Evolutionary conservation across 192 early-diverging fungal species (phyloP).

Genomic region (Backusella morwellensis): DNA sequence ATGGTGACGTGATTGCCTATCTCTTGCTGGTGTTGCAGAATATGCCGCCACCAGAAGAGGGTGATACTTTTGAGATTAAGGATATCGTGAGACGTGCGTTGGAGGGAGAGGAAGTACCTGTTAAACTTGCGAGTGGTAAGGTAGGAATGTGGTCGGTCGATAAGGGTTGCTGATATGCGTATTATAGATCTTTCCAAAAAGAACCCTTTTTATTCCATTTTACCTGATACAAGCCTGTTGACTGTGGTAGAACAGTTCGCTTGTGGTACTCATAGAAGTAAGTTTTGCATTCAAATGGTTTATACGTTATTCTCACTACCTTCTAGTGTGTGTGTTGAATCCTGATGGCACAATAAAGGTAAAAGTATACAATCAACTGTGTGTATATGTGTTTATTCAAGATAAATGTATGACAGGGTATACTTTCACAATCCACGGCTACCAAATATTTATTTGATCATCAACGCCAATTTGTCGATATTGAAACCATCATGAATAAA

Average conservation of each 20-base stretch:
- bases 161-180: background rate
- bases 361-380: too few relatives aligned
- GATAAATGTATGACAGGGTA: slow-evolving; percentile 41
- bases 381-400: background rate
- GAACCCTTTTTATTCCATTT: slow-evolving; percentile 81
- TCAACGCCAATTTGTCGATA: slow-evolving; percentile 42
- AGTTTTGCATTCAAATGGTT: background rate
- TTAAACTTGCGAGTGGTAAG: slow-evolving; percentile 61
- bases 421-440: slow-evolving; percentile 74
- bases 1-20: slow-evolving; percentile 78
- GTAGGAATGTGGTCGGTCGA: background rate
- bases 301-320: too few relatives aligned
- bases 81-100: slow-evolving; percentile 54
- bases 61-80: slow-evolving; percentile 52
- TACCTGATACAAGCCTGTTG: slow-evolving; percentile 71
- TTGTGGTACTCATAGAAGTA: slow-evolving; percentile 72
- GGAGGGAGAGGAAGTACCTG: slow-evolving; percentile 52
- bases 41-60: slow-evolving; percentile 37
- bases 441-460: slow-evolving; percentile 68
- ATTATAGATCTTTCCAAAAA: slow-evolving; percentile 68
- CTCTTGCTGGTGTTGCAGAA: slow-evolving; percentile 64
- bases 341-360: slow-evolving; percentile 53
- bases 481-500: slow-evolving; percentile 44
- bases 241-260: slow-evolving; percentile 74
- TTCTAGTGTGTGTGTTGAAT: slow-evolving; percentile 66